Evolutionary conservation across 768 basidiomycete genomes (phyloP), one percentile per base, ranked within the genome.

Genomic region (Lyophyllum shimeji): DNA sequence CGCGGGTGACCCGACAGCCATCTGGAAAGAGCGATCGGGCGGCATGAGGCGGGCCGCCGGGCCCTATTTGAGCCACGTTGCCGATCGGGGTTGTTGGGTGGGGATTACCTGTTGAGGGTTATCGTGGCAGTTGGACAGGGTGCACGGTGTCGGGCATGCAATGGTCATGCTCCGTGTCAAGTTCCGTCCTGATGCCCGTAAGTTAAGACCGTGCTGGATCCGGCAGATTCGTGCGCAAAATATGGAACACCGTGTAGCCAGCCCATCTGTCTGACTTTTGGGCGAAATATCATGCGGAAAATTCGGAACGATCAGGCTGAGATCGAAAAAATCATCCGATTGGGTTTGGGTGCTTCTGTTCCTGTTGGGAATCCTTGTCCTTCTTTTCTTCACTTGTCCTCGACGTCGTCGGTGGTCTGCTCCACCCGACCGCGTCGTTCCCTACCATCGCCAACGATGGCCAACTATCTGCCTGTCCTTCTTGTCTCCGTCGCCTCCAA

Each of bases 381-480:
- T 53, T 31, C 46, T 50, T 46, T 56, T 49, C 21, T 52, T 27
- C 44, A 23, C 20, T 25, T 33, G 45, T 53, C 54, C 27, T 57
- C 56, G 52, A 48, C 54, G 45, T 48, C 52, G 52, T 52, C 50
- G n/a, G 25, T 55, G 60, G 40, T 52, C 56, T 60, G 61, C 56
- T 53, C 57, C 40, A 34, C 33, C 17, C 46, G 51, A 51, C 48
- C 52, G 52, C 18, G 44, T 47, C 59, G 43, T 45, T 57, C 58
- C 55, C 60, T 62, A 53, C 50, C 55, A 43, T 61, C 55, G 40
- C 40, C 59, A 59, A 43, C 61, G 58, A 87, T 87, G 85, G 76
- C 87, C 50, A 81, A 81, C 71, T 88, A 87, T 63, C 80, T 88
- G 23, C 87, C 89, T 47, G 82, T 87, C 65, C 79, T 88, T 15